Base-by-base conservation (phyloP, 2,329 filamentous ascomycete genomes). In the Trichocomaceae sp. region DNA sequence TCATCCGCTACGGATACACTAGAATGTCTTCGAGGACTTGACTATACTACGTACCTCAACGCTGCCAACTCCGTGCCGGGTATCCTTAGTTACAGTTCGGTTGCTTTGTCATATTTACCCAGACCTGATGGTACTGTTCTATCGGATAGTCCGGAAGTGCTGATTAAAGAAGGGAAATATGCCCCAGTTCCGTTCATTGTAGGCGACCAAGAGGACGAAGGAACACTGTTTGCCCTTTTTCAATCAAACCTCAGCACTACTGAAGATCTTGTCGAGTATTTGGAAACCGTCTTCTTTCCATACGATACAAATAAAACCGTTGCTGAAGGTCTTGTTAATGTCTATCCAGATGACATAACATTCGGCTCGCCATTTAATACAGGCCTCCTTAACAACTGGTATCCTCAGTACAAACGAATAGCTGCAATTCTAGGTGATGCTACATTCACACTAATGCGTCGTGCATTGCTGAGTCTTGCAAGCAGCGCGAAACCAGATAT, bases 151-250 rank as follows among this genome's bases (percentile, higher is more conserved):
- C 83, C 86, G 0, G 86, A 91, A 0, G 53, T 77, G 0, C 72
- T 88, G 4, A 71, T 79, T 1, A 54, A 61, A 2, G 62, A 66
- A 0, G 82, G 84, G 13, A 76, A 77, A 58, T 84, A 82, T 59
- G 77, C 82, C 7, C 75, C 77, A 12, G 79, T 85, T 0, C 83
- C 83, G 2, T 78, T 85, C 64, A 85, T 86, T 54, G 79, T 87
- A 39, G 87, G 88, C 42, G 80, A 89, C 64, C 86, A 90, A 68
- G 87, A 91, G 73, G 88, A 92, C 64, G 87, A 92, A 69, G 87
- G 87, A 17, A 90, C 87, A 0, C 69, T 91, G 1, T 90, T 91
- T 65, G 76, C 83, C n/a, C 5, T 75, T 91, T 84, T 85, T 67
- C 85, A 88, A 60, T 65, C 70, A 31, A 88, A 90, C 66, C 72